These are phyloP conservation scores for Fusarium liriodendri DNA, from an alignment of 2,329 filamentous ascomycete species.

Conservation along the genomic window DNA sequence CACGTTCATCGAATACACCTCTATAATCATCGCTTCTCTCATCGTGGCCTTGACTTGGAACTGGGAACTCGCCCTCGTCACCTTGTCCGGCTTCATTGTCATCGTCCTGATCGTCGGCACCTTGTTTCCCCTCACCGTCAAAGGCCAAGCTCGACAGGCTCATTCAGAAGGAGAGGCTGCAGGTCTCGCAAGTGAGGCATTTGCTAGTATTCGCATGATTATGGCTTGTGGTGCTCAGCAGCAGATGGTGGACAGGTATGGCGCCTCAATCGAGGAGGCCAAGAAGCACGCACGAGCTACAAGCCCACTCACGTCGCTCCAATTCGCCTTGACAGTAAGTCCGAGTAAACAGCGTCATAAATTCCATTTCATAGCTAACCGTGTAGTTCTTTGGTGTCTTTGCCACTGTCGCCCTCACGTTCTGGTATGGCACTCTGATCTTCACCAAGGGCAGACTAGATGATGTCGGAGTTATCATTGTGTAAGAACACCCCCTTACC, in stretches of 20 bases:
- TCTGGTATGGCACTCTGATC: conserved; percentile 18
- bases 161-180: conserved; percentile 48
- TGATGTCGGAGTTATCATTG: background rate
- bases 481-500: background rate
- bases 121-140: conserved; percentile 48
- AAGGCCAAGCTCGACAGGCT: conserved; percentile 48
- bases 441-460: conserved; percentile 1
- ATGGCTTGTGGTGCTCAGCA: conserved; percentile 55
- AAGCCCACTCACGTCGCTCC: conserved; percentile 37
- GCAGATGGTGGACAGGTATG: conserved; percentile 50
- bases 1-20: conserved; percentile 53
- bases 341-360: no score
- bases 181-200: conserved; percentile 54
- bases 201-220: conserved; percentile 56
- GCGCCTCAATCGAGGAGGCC: conserved; percentile 50
- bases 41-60: conserved; percentile 63
- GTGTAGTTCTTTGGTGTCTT: conserved; percentile 15
- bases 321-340: conserved; percentile 36
- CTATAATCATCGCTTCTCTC: conserved; percentile 57
- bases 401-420: conserved; percentile 7
- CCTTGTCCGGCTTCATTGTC: conserved; percentile 58
- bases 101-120: conserved; percentile 48
- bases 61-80: conserved; percentile 63
- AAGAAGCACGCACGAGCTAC: conserved; percentile 44
- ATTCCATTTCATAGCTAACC: background rate